Conservation (phyloP, 371 early-diverging fungal species). For the Mucor circinelloides region DNA sequence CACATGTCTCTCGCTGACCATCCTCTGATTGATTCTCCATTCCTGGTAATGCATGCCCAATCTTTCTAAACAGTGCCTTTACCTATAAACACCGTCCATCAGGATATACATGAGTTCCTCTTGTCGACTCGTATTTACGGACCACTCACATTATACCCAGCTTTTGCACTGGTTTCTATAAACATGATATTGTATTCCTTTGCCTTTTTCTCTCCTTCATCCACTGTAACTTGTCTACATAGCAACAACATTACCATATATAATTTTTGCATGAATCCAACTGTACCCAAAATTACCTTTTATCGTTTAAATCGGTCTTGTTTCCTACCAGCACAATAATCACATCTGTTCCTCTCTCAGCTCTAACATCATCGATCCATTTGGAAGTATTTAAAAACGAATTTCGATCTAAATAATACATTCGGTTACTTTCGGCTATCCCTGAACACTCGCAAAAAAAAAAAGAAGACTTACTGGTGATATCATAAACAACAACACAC, state of each 20-base stretch:
- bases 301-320: slow-evolving; percentile 96
- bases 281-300: slow-evolving; percentile 58
- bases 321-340: slow-evolving; percentile 99
- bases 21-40: slow-evolving; percentile 69
- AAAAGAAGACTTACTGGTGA: slow-evolving; percentile 19
- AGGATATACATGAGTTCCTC: background rate
- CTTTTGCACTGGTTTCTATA: slow-evolving; percentile 97
- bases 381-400: slow-evolving; percentile 95
- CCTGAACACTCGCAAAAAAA: background rate
- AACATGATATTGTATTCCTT: slow-evolving; percentile 95
- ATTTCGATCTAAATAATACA: slow-evolving; percentile 66
- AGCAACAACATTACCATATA: background rate
- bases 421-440: slow-evolving; percentile 1
- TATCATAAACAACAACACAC: slow-evolving; percentile 91
- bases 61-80: slow-evolving; percentile 93
- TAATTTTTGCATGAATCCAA: background rate
- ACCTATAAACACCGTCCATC: slow-evolving; percentile 39
- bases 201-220: slow-evolving; percentile 96
- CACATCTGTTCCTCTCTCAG: slow-evolving; percentile 95
- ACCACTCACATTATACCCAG: slow-evolving; percentile 81
- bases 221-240: slow-evolving; percentile 84
- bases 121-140: background rate
- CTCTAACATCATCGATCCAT: slow-evolving; percentile 99
- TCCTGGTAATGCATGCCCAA: slow-evolving; percentile 94
- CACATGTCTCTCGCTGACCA: slow-evolving; percentile 40